These are phyloP conservation scores for Salvia splendens DNA, from an alignment of 257 asterid genomes.

Conservation along the genomic window DNA sequence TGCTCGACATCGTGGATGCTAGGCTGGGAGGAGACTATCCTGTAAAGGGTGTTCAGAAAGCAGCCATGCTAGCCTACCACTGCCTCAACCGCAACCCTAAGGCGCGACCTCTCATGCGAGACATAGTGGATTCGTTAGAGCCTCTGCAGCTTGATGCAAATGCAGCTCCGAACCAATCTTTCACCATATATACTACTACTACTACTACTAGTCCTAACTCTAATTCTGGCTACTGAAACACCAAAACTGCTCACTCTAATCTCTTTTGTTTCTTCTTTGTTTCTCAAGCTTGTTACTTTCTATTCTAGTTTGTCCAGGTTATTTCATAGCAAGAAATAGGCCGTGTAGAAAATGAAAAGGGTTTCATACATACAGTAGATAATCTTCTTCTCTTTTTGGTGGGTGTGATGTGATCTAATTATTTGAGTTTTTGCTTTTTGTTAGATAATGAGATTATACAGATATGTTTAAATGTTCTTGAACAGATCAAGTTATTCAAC, in stretches of 20 bases:
- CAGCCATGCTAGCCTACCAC: constrained; percentile 89
- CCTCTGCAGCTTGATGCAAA: constrained; percentile 63
- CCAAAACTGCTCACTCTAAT: background rate
- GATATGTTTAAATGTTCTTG: background rate
- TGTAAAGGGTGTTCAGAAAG: constrained; percentile 67
- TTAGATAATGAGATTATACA: background rate
- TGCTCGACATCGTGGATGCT: constrained; percentile 75
- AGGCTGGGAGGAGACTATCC: constrained; percentile 82
- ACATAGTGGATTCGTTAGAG: constrained; percentile 81
- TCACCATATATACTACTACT: constrained; percentile 39
- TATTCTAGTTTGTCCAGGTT: background rate
- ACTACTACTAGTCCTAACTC: background rate
- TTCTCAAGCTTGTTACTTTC: background rate
- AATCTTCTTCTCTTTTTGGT: background rate
- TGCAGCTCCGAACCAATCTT: constrained; percentile 38
- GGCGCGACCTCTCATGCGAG: constrained; percentile 91
- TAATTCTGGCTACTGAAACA: background rate
- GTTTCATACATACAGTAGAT: background rate
- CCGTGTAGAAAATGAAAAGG: background rate
- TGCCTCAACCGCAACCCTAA: constrained; percentile 83
- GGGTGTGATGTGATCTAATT: too few species aligned
- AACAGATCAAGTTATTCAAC: background rate
- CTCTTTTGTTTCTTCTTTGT: background rate
- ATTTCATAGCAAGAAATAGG: background rate
- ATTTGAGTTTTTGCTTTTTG: background rate